Evolutionary conservation across 106 monocot species (phyloP), one percentile per base, ranked within the genome.

Genomic region (Allium cepa): DNA sequence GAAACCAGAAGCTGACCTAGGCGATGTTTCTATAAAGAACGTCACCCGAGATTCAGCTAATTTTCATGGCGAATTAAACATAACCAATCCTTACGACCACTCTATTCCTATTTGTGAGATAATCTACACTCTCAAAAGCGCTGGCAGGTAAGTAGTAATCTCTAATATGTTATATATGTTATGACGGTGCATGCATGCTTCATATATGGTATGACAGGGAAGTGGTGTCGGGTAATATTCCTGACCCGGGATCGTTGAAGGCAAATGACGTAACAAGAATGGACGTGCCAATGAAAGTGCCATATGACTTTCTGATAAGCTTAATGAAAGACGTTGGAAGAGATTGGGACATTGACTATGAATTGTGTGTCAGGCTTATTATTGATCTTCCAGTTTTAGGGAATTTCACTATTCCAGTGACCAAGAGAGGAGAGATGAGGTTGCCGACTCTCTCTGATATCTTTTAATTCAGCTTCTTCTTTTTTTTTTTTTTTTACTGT

Each of bases 311-410:
- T 76, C 51, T 95, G 72, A 50, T 95, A 3, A 83, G 83, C 64
- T 26, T 95, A 26, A 50, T 81, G 50, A 91, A 72, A 67, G 94
- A 95, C 72, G 52, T 88, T 9, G 91, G 88, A 17, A 49, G 78
- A 53, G 94, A 91, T 64, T 91, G 94, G 94, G 94, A 95, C 70
- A 83, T 95, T 47, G 94, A 95, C 72, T 95, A 95, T 70, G 75
- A 74, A 65, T 70, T 95, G 10, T 78, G 72, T 7, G 63, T 88
- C 4, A 83, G 82, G 10, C 72, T 95, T 17, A 91, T 81, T 18
- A 63, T 95, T 47, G 94, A 95, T 46, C 87, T 95, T 46, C 94
- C 94, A 12, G 57, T 95, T 49, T 9, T 91, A 7, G 94, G 94
- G 46, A 75, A 81, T 50, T 79, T 95, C 75, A 91, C 91, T 72